These are phyloP conservation scores for Chrysoporthe puriensis DNA, from an alignment of 2,329 filamentous ascomycete genomes.

Conservation along the genomic window DNA sequence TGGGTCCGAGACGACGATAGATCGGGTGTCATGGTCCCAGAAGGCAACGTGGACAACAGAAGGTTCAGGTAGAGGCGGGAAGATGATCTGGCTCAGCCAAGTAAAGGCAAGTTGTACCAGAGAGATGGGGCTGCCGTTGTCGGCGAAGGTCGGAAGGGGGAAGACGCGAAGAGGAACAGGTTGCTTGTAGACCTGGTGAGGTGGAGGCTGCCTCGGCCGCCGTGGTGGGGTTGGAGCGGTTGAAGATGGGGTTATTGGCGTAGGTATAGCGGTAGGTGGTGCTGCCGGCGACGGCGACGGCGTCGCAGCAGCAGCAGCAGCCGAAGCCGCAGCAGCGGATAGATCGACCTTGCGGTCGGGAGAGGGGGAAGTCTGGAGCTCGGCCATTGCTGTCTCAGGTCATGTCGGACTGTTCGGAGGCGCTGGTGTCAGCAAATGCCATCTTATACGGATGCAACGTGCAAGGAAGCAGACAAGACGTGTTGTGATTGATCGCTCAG, in stretches of 20 bases:
- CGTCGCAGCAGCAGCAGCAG: too few species aligned
- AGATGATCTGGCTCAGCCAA: slow-evolving; percentile 74
- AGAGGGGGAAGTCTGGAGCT: slow-evolving; percentile 35
- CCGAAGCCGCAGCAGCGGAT: slow-evolving; percentile 21
- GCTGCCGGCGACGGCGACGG: slow-evolving; percentile 26
- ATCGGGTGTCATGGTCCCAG: slow-evolving; percentile 81
- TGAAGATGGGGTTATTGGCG: slow-evolving; percentile 30
- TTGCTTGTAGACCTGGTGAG: slow-evolving; percentile 78
- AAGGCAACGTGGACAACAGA: slow-evolving; percentile 69
- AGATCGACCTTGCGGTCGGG: slow-evolving; percentile 15
- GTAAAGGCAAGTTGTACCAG: slow-evolving; percentile 78
- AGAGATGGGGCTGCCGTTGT: slow-evolving; percentile 90
- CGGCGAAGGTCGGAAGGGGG: slow-evolving; percentile 84
- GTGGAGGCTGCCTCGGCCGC: slow-evolving; percentile 35
- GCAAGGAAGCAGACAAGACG: slow-evolving; percentile 1
- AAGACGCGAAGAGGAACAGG: slow-evolving; percentile 81
- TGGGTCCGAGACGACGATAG: slow-evolving; percentile 80
- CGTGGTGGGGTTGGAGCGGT: slow-evolving; percentile 16
- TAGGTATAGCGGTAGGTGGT: slow-evolving; percentile 27
- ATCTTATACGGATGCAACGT: slow-evolving; percentile 13
- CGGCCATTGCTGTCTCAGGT: slow-evolving; percentile 49
- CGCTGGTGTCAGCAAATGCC: slow-evolving; percentile 25
- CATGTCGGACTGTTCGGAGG: slow-evolving; percentile 50
- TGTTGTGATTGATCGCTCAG: slow-evolving; percentile 62
- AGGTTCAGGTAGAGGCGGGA: slow-evolving; percentile 67